Base-by-base conservation (phyloP, 495 filamentous ascomycete genomes). In the Penicillium mononematosum region DNA sequence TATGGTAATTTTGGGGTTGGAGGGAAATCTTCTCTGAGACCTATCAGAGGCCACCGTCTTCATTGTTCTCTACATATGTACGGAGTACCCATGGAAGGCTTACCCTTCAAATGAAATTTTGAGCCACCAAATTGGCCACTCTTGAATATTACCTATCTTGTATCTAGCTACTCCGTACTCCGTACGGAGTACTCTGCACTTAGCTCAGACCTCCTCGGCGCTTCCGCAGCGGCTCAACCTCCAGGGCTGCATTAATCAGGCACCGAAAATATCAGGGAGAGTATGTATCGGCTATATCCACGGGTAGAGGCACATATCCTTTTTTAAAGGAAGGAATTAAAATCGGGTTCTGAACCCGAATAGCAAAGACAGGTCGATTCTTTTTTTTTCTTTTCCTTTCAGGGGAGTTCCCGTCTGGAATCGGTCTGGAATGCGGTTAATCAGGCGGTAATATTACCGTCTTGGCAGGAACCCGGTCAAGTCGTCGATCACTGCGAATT, bases 371-470 rank as follows among this genome's bases (percentile, higher is more conserved):
- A 9, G 12, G 22, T 24, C 44, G 24, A 22, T 46, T 45, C 25
- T 2, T 27, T n/a, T 46, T 48, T 48, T 50, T 25, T 25, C 6
- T 25, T 25, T 48, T 24, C 25, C 52, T 49, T 50, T 59, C 53
- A 58, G 61, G 61, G 50, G 59, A 50, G 42, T 36, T 45, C 20
- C 49, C 56, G 59, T 57, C 62, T 64, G 51, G 55, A 65, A 58
- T 68, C 55, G 58, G 56, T 56, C 64, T 66, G 63, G 65, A 66
- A 68, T 68, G 63, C 57, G 58, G 52, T 62, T 62, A 56, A 65
- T 47, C 55, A 50, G 51, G 49, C 47, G 62, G 65, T 67, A 68
- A 66, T 44, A 61, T 64, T 66, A 59, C 60, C 29, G 47, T 47
- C 59, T 65, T 65, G 65, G 65, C 59, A 53, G 50, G 50, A 41